Conservation (phyloP, 2,329 filamentous ascomycete species). For the Diaporthe eres region DNA sequence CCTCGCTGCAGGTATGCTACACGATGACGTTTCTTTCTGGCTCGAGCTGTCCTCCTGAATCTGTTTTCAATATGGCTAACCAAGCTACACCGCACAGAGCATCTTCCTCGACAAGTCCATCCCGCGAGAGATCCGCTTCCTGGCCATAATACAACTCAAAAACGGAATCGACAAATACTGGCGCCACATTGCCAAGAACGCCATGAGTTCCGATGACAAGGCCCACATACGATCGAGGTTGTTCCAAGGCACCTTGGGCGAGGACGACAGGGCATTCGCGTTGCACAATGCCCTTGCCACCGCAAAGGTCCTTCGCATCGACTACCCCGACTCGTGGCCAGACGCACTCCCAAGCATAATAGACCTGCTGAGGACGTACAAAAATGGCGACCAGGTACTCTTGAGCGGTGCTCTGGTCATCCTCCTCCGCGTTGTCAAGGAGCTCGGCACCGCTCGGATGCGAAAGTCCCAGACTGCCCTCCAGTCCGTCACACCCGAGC, state of each 20-base stretch:
- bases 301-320: constrained; percentile 89
- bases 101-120: constrained; percentile 86
- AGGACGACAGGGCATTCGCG: constrained; percentile 81
- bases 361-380: constrained; percentile 72
- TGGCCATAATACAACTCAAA: constrained; percentile 94
- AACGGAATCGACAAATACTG: constrained; percentile 97
- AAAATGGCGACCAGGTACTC: constrained; percentile 72
- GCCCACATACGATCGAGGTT: constrained; percentile 80
- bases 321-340: constrained; percentile 90
- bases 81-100: constrained; percentile 59
- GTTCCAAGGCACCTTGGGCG: constrained; percentile 82
- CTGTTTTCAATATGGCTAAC: background rate
- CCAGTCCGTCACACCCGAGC: constrained; percentile 83
- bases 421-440: constrained; percentile 89
- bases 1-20: constrained; percentile 73
- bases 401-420: constrained; percentile 82
- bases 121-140: constrained; percentile 84
- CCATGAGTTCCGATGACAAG: constrained; percentile 83
- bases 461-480: constrained; percentile 81
- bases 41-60: background rate
- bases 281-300: constrained; percentile 90
- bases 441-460: constrained; percentile 85
- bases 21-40: background rate
- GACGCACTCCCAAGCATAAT: constrained; percentile 73
- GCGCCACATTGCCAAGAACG: constrained; percentile 74